phyloP scores from a whole-genome alignment of 305 asterid genomes.

The Withania somnifera region DNA sequence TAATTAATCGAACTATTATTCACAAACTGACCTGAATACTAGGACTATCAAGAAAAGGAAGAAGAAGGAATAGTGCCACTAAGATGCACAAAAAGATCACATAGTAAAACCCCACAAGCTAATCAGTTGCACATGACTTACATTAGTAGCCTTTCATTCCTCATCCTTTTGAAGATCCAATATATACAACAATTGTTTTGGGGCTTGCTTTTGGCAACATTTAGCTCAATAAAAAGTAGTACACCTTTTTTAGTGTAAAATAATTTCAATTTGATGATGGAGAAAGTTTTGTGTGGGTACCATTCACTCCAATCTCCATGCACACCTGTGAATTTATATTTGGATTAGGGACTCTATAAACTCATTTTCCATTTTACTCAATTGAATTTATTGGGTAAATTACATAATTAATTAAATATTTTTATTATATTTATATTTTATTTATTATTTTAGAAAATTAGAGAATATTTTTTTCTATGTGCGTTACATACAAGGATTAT shows the following conservation, averaged over 20 bases:
- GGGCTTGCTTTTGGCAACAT: not conserved
- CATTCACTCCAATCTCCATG: not conserved
- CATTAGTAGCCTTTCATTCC: slow-evolving; percentile 1
- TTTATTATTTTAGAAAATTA: no score
- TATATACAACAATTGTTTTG: not conserved
- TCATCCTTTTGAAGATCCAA: not conserved
- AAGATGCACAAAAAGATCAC: not conserved
- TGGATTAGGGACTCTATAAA: not conserved
- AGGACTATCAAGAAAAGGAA: not conserved
- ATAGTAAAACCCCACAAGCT: not conserved
- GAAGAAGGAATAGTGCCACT: not conserved
- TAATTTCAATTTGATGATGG: not conserved
- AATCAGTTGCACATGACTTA: not conserved
- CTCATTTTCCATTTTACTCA: no score
- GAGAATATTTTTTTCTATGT: no score
- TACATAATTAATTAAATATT: no score
- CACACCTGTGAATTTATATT: not conserved
- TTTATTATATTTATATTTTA: no score
- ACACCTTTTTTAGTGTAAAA: not conserved
- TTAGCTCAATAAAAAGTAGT: not conserved
- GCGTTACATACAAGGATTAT: no score
- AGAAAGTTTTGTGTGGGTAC: not conserved
- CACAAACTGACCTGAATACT: not conserved
- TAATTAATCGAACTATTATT: no score
- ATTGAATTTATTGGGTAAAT: no score